phyloP scores from a whole-genome alignment of 1,139 yeast species.

The Lizanozyma gosingica region DNA sequence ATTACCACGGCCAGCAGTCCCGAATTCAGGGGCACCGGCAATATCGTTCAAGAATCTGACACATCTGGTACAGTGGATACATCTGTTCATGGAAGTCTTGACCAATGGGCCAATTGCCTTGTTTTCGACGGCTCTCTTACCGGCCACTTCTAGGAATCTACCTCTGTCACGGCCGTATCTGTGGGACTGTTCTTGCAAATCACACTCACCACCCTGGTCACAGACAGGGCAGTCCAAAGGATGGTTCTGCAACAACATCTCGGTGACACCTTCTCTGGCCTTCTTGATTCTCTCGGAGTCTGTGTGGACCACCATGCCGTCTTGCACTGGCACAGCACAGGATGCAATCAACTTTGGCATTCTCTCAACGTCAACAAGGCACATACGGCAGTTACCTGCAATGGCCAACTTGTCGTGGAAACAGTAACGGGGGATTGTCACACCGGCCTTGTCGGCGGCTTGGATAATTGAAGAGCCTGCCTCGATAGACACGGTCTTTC shows the following conservation, averaged over 20 bases:
- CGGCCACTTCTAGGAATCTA: constrained; percentile 70
- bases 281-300: constrained; percentile 72
- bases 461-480: constrained; percentile 86
- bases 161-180: constrained; percentile 86
- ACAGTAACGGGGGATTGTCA: constrained; percentile 80
- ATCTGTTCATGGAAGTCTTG: constrained; percentile 87
- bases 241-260: constrained; percentile 81
- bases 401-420: constrained; percentile 85
- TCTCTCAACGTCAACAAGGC: constrained; percentile 82
- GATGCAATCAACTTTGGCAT: constrained; percentile 89
- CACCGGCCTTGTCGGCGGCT: constrained; percentile 90
- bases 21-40: constrained; percentile 90
- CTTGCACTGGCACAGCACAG: constrained; percentile 85
- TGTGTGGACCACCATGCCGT: constrained; percentile 84
- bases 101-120: constrained; percentile 86
- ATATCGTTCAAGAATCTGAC: constrained; percentile 85
- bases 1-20: constrained; percentile 85
- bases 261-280: constrained; percentile 88
- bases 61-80: constrained; percentile 91
- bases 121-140: constrained; percentile 87
- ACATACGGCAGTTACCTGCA: constrained; percentile 96
- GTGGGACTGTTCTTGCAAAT: constrained; percentile 79
- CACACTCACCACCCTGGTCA: constrained; percentile 95
- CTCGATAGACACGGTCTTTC: constrained; percentile 67
- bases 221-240: constrained; percentile 91